Percentiles rank a stretch among this genome's conserved stretches.
phyloP scores from a whole-genome alignment of 2,329 filamentous ascomycete species.

The Periconia sp. region DNA sequence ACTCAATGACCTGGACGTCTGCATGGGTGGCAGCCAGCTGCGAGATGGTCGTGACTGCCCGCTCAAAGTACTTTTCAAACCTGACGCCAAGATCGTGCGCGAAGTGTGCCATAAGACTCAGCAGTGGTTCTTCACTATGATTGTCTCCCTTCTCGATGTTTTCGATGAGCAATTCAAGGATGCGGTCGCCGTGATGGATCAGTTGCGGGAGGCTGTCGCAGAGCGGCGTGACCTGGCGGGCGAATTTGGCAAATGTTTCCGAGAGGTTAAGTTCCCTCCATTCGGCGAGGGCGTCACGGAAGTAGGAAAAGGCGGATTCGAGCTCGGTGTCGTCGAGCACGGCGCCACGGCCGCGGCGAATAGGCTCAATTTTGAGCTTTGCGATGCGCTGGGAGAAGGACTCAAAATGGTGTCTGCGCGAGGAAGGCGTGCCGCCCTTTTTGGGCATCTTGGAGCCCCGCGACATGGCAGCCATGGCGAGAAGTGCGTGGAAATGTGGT shows the following conservation, averaged over 20 bases:
- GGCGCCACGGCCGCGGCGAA: conserved; percentile 86
- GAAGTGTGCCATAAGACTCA: conserved; percentile 89
- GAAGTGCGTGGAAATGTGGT: conserved; percentile 12
- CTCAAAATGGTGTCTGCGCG: conserved; percentile 82
- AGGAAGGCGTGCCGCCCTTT: conserved; percentile 74
- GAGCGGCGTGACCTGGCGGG: conserved; percentile 74
- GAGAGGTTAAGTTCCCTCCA: conserved; percentile 94
- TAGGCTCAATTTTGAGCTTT: conserved; percentile 90
- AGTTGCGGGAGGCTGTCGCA: conserved; percentile 93
- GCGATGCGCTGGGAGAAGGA: conserved; percentile 89
- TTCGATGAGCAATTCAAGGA: conserved; percentile 76
- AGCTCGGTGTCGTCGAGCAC: conserved; percentile 81
- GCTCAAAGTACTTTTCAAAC: conserved; percentile 88
- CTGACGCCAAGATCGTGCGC: conserved; percentile 88
- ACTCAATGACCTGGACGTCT: conserved; percentile 91
- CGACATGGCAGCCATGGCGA: conserved; percentile 52
- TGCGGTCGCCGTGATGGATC: conserved; percentile 84
- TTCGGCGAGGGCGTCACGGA: conserved; percentile 80
- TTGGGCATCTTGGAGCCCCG: conserved; percentile 64
- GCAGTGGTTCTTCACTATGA: conserved; percentile 81
- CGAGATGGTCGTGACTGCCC: conserved; percentile 75
- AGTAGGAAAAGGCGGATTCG: conserved; percentile 81
- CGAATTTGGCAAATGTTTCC: conserved; percentile 78
- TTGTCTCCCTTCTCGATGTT: conserved; percentile 80
- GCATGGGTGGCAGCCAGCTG: conserved; percentile 78